Percentiles rank a stretch among this genome's conserved stretches.
These are phyloP conservation scores for Candida albicans DNA, from an alignment of 1,139 yeast genomes.

Conservation along the genomic window DNA sequence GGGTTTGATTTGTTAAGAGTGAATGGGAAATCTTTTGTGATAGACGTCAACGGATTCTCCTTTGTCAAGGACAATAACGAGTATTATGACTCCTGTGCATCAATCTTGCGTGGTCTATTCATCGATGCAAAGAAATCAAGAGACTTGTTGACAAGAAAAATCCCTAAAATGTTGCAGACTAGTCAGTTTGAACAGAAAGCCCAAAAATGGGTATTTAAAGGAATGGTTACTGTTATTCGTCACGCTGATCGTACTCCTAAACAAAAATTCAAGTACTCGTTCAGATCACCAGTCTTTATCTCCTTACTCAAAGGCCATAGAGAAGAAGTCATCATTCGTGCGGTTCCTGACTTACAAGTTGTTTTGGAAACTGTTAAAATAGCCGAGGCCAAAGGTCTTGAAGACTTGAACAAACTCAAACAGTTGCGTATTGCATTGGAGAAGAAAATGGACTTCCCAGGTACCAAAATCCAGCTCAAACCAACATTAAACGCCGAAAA, in stretches of 20 bases:
- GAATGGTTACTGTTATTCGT: constrained; percentile 85
- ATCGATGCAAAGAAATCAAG: constrained; percentile 52
- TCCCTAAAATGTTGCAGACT: constrained; percentile 27
- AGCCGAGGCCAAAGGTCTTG: constrained; percentile 77
- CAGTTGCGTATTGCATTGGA: constrained; percentile 82
- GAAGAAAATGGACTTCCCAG: constrained; percentile 87
- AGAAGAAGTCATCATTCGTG: constrained; percentile 93
- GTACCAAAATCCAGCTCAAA: constrained; percentile 93
- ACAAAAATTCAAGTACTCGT: constrained; percentile 94
- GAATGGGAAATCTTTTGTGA: constrained; percentile 84
- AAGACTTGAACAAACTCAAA: constrained; percentile 72
- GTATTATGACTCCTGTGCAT: constrained; percentile 83
- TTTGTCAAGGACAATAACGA: constrained; percentile 90
- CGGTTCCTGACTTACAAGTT: constrained; percentile 79
- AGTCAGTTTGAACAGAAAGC: constrained; percentile 70
- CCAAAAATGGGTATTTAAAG: constrained; percentile 97
- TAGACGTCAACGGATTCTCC: constrained; percentile 97
- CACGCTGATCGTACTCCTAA: constrained; percentile 99
- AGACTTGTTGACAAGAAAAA: constrained; percentile 40
- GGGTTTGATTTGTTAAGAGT: constrained; percentile 95
- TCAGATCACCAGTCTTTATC: constrained; percentile 82
- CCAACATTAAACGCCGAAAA: constrained; percentile 70
- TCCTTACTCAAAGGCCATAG: constrained; percentile 90
- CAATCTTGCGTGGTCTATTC: constrained; percentile 74
- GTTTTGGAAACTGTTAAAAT: constrained; percentile 82